These are phyloP conservation scores for Leptodontidium sp. DNA, from an alignment of 2,329 filamentous ascomycete genomes.

Conservation along the genomic window DNA sequence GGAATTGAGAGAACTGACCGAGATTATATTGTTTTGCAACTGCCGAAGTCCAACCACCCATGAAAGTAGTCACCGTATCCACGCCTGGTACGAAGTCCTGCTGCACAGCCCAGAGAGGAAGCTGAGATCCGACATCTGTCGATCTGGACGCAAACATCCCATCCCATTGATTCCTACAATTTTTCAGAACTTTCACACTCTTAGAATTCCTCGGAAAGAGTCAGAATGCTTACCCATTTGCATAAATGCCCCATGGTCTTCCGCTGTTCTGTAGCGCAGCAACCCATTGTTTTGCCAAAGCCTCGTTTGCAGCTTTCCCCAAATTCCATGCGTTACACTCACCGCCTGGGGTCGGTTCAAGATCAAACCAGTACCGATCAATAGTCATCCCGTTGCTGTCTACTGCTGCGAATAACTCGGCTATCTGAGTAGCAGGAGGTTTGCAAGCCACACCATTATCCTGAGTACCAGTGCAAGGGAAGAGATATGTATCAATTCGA, in stretches of 20 bases:
- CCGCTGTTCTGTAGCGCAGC: slow-evolving; percentile 33
- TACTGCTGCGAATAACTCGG: slow-evolving; percentile 36
- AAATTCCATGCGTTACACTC: slow-evolving; percentile 41
- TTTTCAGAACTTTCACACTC: background rate
- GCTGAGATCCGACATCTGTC: slow-evolving; percentile 39
- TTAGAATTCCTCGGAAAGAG: background rate
- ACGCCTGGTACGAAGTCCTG: slow-evolving; percentile 35
- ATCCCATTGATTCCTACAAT: slow-evolving; percentile 40
- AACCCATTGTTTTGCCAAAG: slow-evolving; percentile 40
- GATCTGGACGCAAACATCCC: slow-evolving; percentile 37
- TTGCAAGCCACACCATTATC: slow-evolving; percentile 40
- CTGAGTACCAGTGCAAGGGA: slow-evolving; percentile 41
- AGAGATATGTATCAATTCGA: slow-evolving; percentile 40
- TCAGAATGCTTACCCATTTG: slow-evolving; percentile 35
- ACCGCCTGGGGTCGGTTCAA: slow-evolving; percentile 34
- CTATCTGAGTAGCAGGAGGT: slow-evolving; percentile 33
- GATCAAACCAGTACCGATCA: slow-evolving; percentile 40
- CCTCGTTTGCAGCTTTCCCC: slow-evolving; percentile 33
- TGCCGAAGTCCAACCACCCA: slow-evolving; percentile 41
- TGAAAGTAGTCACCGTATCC: slow-evolving; percentile 38
- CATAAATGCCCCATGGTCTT: slow-evolving; percentile 41
- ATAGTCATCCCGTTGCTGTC: slow-evolving; percentile 34
- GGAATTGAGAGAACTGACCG: slow-evolving; percentile 24
- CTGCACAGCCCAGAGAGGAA: slow-evolving; percentile 43
- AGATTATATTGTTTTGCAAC: slow-evolving; percentile 41